Evolutionary conservation across 169 alveolate genomes (phyloP), one percentile per base, ranked within the genome.

Genomic region (Eimeria maxima): DNA sequence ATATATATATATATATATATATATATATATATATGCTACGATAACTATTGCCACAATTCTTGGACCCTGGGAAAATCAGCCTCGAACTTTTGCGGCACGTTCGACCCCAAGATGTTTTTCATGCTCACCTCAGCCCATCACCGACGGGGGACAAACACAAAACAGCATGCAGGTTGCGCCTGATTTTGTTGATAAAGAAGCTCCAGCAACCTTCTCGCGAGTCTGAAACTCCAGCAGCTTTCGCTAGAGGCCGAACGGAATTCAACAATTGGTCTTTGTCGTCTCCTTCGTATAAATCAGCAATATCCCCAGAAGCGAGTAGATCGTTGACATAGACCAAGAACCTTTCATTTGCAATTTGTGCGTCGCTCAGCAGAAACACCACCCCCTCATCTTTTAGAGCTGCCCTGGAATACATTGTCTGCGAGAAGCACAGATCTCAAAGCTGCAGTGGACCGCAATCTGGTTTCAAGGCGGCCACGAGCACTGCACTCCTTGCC

Each of bases 101-200:
- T 29, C 27, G 14, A 14, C 29, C 2, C 50, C 81, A 33, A 14
- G 50, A 33, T 18, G 1, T 20, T n/a, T 55, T 14, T 18, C 29
- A 42, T 57, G 22, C 83, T 76, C 55, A 83, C 94, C 99, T 98
- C 97, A 99, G 97, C 73, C 98, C 95, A 73, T 99, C 99, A 33
- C 99, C 99, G 55, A 98, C 99, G 20, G 99, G 99, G 4, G 99
- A 98, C 99, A 99, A 98, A 96, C 99, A 99, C 88, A 99, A 95
- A 33, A 98, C 97, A 98, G 98, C 98, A 97, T 99, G 99, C 65
- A 99, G 97, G 97, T 99, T 99, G 94, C 98, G 98, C 96, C 98
- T 98, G 80, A 99, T 99, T 97, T 99, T 97, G 83, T 97, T 97
- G 67, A 99, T 98, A 96, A 98, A 99, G 99, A 98, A 99, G 90